Evolutionary conservation across 2,329 filamentous ascomycete species (phyloP), one percentile per base, ranked within the genome.

Genomic region (Sarocladium brachiariae): DNA sequence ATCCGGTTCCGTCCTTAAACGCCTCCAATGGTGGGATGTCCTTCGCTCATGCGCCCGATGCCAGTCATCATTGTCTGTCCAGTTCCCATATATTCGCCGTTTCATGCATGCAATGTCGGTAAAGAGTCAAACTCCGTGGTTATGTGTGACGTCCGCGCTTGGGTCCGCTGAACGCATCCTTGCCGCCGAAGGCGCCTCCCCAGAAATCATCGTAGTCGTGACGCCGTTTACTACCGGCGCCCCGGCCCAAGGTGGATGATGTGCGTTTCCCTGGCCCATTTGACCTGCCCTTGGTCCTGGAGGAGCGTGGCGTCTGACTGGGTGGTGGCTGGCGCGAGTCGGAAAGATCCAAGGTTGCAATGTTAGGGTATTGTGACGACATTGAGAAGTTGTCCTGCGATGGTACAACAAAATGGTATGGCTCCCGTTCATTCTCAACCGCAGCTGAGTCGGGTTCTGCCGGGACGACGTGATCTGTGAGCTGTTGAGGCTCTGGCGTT

Each of bases 121-220:
- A 30, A 19, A 39, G 16, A 50, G 16, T 30, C 21, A 38, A 50
- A 30, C n/a, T 49, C 54, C 50, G 55, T 52, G 23, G 35, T 65
- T 57, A 70, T 51, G 63, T 55, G 55, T 81, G 77, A 49, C 78
- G 70, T 50, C 67, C 72, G 52, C 78, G 68, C 62, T 82, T 82
- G 37, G 69, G 66, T 66, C 67, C 69, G 13, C 73, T 71, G 55
- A 77, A 76, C 30, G 73, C 63, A 54, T 88, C 84, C 61, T 84
- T 85, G 38, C 78, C 78, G 53, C 76, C 76, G 48, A 86, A 64
- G 55, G 80, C 81, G 50, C 81, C 80, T 7, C 89, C 86, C 61
- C 90, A 90, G 50, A 89, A 83, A 60, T 91, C 87, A 21, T 81
- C 80, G 59, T 87, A 78, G 58, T 87, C 85, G 57, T 88, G 76